Evolutionary conservation across 352 stramenopile species (phyloP), one percentile per base, ranked within the genome.

Genomic region (Phytopythium delawarense): DNA sequence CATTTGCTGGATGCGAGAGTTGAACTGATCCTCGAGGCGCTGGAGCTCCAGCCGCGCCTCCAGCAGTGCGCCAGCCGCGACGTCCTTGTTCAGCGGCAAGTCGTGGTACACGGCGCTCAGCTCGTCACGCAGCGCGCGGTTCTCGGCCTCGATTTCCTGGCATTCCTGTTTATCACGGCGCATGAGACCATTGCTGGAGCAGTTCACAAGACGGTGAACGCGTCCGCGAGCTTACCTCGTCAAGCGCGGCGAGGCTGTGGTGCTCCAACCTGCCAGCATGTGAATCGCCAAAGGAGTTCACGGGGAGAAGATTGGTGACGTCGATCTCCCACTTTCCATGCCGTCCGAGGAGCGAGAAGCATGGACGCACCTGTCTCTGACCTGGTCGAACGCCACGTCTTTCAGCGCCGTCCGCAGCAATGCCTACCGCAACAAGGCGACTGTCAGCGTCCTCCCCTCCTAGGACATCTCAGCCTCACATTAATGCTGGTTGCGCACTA

Each of bases 1-100:
- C 76, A 84, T 82, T 45, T 73, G 44, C 13, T 72, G 65, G 66
- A 84, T 84, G 55, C 78, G 69, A 15, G 68, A 57, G 56, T 78
- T 76, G 69, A 84, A 82, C 46, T 78, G 64, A 44, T 81, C 74
- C 61, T 84, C 73, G 21, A 84, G 66, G 15, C 57, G 69, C 62
- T 68, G 62, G 32, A 84, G 65, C 52, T 80, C 71, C 28, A 66
- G 59, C 45, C 72, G 63, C 3, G 71, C 71, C 15, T 76, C 61
- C 8, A 63, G 52, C 39, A 84, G 65, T 12, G 70, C 64, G 39
- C 70, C 68, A 30, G 66, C 66, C 2, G 73, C 76, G n/a, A 72
- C 52, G 20, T 81, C 66, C 58, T 74, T 75, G 60, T 69, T 59
- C 2, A 84, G 61, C 23, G 76, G 71, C 7, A 84, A 57, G 6